A percentile compares a stretch with the other conserved stretches of the same genome.
These are phyloP conservation scores for Lactarius vividus DNA, from an alignment of 768 basidiomycete genomes.

Conservation along the genomic window DNA sequence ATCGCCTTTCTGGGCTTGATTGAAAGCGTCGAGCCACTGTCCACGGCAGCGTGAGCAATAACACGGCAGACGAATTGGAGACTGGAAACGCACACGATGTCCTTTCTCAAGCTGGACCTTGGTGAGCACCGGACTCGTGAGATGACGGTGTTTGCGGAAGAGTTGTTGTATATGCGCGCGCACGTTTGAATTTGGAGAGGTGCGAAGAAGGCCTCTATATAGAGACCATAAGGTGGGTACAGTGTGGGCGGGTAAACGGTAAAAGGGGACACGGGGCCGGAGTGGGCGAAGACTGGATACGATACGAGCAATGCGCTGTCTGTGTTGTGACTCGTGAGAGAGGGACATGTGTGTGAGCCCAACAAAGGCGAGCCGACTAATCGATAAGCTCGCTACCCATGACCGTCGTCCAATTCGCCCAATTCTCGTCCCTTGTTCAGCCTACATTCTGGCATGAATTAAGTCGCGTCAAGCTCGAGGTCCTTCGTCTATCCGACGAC, in stretches of 20 bases:
- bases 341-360: no score
- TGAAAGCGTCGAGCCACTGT: constrained; percentile 62
- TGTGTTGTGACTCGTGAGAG: background rate
- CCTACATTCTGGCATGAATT: constrained; percentile 94
- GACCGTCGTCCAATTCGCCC: constrained; percentile 82
- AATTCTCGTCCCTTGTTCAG: constrained; percentile 82
- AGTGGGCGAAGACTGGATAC: constrained; percentile 28
- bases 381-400: constrained; percentile 31
- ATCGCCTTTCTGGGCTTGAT: constrained; percentile 54
- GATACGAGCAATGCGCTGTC: constrained; percentile 1
- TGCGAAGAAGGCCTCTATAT: constrained; percentile 64
- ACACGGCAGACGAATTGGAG: background rate
- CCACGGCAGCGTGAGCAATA: background rate
- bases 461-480: constrained; percentile 85
- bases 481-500: constrained; percentile 76
- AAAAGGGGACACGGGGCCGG: constrained; percentile 64
- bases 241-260: constrained; percentile 64
- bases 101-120: constrained; percentile 46
- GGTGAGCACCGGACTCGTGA: constrained; percentile 54
- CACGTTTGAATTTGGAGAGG: constrained; percentile 56
- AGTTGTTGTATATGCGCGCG: constrained; percentile 51
- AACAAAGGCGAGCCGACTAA: background rate
- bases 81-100: constrained; percentile 48
- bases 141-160: constrained; percentile 50
- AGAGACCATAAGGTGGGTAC: constrained; percentile 74